Percentiles rank a stretch among this genome's conserved stretches.
Evolutionary conservation across 2,329 filamentous ascomycete genomes (phyloP).

Genomic region (Dactylellina sp.): DNA sequence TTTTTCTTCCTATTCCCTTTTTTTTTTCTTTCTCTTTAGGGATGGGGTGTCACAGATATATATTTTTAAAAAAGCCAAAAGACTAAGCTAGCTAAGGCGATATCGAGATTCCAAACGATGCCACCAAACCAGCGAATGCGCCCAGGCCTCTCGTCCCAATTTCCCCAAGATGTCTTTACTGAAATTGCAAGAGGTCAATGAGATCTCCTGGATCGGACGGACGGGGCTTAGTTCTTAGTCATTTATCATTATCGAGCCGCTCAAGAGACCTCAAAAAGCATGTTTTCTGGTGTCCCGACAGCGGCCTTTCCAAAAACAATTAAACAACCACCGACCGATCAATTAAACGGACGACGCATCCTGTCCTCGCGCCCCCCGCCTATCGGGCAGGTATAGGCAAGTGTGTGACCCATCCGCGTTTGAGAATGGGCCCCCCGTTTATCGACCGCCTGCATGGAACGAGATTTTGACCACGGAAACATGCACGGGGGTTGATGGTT

Average conservation of each 20-base stretch:
- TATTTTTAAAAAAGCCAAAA: conserved; percentile 45
- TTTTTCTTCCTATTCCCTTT: neutral
- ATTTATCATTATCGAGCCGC: conserved; percentile 33
- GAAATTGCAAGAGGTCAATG: conserved; percentile 52
- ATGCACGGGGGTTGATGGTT: conserved; percentile 26
- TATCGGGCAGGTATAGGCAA: conserved; percentile 54
- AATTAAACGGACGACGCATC: conserved; percentile 39
- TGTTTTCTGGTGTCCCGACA: conserved; percentile 24
- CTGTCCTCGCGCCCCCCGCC: conserved; percentile 37
- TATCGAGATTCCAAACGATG: conserved; percentile 21
- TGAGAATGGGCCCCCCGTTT: conserved; percentile 42
- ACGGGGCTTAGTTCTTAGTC: conserved; percentile 48
- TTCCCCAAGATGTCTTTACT: conserved; percentile 29
- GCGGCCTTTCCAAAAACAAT: conserved; percentile 13
- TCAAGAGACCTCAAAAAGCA: conserved; percentile 12
- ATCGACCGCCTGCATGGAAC: conserved; percentile 43
- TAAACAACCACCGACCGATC: conserved; percentile 32
- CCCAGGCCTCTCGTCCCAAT: conserved; percentile 32
- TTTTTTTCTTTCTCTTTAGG: neutral
- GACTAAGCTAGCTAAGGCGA: no score
- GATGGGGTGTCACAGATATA: conserved; percentile 33
- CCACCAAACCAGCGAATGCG: conserved; percentile 7
- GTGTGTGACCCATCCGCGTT: conserved; percentile 49
- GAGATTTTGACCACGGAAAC: conserved; percentile 14
- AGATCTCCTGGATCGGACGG: conserved; percentile 49